Base-by-base conservation (phyloP, 495 filamentous ascomycete species). In the Ramalina peruviana region DNA sequence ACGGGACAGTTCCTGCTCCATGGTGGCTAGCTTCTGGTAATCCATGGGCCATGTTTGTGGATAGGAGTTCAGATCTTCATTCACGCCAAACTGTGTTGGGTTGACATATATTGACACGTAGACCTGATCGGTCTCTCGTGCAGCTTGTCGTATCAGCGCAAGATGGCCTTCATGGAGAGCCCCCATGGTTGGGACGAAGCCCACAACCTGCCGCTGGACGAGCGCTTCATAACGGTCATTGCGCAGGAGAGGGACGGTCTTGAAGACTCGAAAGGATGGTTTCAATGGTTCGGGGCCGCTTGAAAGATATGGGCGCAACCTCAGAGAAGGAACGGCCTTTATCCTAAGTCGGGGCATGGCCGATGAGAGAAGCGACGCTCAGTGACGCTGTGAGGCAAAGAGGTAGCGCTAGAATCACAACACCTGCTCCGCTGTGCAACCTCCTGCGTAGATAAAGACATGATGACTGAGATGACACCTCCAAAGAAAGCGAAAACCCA, bases 111-210 rank as follows among this genome's bases (percentile, higher is more conserved):
- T 82, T 60, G 79, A 83, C 39, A 97, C 85, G 49, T 95, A 80
- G 44, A 97, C 81, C 54, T 83, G 74, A 51, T 83, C 79, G 65
- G 88, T 92, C 60, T 93, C 86, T 48, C 72, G 64, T 0, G 89
- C 93, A 6, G 92, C 92, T 55, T 81, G 74, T 30, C 88, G 88
- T 58, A 94, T 85, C 6, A 97, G 71, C 12, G 85, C 84, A 30
- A 96, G 66, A 63, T 98, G 92, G 23, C 92, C 92, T 51, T 83
- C 75, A 64, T 98, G 92, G 0, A 98, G 75, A 15, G 92, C 92
- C 37, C 92, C 92, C 90, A 98, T 96, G 10, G 92, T 98, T 0
- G 92, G 92, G 7, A 98, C 87, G 10, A 98, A 77, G 40, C 84
- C 88, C 43, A 98, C 79, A 16, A 80, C 80, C 40, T 49, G 21